Evolutionary conservation across 169 alveolate species (phyloP), one percentile per base, ranked within the genome.

Genomic region (Eimeria sp.): DNA sequence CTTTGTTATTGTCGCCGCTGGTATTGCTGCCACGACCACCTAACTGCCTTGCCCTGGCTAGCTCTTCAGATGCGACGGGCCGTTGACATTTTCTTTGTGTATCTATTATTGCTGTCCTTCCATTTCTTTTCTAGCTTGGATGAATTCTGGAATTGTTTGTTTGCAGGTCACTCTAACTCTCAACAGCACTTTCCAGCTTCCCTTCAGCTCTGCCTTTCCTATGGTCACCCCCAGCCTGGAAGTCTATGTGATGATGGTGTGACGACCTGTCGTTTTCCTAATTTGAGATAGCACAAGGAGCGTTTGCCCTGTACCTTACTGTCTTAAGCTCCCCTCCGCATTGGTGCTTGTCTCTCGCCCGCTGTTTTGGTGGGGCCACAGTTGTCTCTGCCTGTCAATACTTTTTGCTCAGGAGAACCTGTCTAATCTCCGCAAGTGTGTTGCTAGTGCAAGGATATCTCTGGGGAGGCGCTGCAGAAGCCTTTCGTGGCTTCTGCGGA

Each of bases 401-500:
- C 64, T 37, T 13, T 82, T 33, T 58, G 72, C 66, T 82, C 82
- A 85, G 93, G 93, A 85, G 18, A 85, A 74, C 43, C 68, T 85
- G 13, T 85, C 93, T 27, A 56, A 85, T 30, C 93, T 85, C 25
- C 93, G 93, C 74, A 85, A 60, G 60, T 85, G 93, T 27, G 77
- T 85, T 40, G 93, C 93, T 33, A 64, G 93, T 46, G 80, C 93
- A 60, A 54, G 71, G 82, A 85, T 85, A 40, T 64, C 93, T 43
- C 80, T 85, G 60, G 93, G 93, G 46, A 46, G 93, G 62, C 93
- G 93, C 93, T 85, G 93, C 80, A 60, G 93, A 60, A 64, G 77
- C 10, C 93, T 85, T 25, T 43, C 82, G 64, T 40, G 56, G 52
- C 77, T 85, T 30, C 82, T 85, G 14, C 52, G 60, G 66, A 60